Evolutionary conservation across 1,139 yeast species (phyloP), one percentile per base, ranked within the genome.

Genomic region (Magnusiomyces fungicola): DNA sequence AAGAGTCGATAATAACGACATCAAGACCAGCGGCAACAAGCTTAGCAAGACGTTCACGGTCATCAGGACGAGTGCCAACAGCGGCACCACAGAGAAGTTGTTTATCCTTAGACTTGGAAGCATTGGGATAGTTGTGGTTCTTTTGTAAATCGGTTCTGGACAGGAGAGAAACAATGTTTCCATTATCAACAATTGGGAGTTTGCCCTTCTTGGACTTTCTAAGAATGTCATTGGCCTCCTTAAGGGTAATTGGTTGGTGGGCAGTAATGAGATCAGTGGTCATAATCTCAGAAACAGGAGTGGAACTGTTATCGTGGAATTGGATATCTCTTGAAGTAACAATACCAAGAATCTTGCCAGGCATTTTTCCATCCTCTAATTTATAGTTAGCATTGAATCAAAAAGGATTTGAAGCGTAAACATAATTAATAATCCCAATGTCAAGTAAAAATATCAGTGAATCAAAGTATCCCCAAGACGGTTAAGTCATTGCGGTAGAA

Each of bases 1-100:
- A 88, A 37, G 97, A 92, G 72, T 94, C 99, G 57, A 94, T 65
- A 53, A 92, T 83, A 56, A 92, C 97, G 59, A 94, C 96, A 69
- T 92, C 99, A 67, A 94, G 80, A 63, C 99, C 99, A 53, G 97
- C 98, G 50, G 81, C 95, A 55, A 85, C 97, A 65, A 92, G 80
- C 73, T 83, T 78, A 55, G 69, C 69, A 64, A 92, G 79, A 74
- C 99, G 88, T 63, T 78, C 83, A 66, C 78, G 85, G 73, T 92
- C 98, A 61, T 88, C 83, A 45, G 80, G 84, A 56, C 95, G 76
- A 56, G 98, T 92, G 71, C 98, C 98, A 66, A 92, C 81, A 56
- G 98, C 95, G 61, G 98, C 99, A 78, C 98, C 98, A 79, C 96
- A 88, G 65, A 94, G 79, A 68, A 92, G 79, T 74, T 92, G 99